These are phyloP conservation scores for Pilasporangium apinafurcum DNA, from an alignment of 352 stramenopile genomes.

Conservation along the genomic window DNA sequence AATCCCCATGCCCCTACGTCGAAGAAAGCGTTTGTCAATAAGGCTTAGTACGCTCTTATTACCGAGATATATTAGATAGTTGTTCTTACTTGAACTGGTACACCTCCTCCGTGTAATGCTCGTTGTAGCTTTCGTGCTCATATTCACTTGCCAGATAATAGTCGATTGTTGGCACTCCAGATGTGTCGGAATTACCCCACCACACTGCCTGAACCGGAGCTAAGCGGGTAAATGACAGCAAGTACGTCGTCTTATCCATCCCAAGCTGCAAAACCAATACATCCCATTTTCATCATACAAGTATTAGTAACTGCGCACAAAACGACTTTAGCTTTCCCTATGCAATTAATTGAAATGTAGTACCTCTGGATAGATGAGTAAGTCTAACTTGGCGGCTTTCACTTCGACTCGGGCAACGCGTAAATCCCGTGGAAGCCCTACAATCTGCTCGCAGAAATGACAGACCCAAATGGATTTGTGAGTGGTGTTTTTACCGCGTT, in stretches of 20 bases:
- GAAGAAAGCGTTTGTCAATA: not conserved
- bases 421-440: constrained; percentile 46
- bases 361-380: constrained; percentile 74
- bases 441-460: constrained; percentile 21
- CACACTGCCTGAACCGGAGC: constrained; percentile 64
- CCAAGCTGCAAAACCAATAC: constrained; percentile 32
- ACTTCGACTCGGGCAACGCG: constrained; percentile 40
- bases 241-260: constrained; percentile 75
- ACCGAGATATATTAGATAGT: not conserved
- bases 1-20: constrained; percentile 53
- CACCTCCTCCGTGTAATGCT: constrained; percentile 55
- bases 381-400: constrained; percentile 34
- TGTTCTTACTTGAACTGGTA: constrained; percentile 53
- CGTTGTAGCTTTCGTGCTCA: constrained; percentile 32
- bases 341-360: not conserved
- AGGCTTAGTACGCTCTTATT: too few species aligned
- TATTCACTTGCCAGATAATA: constrained; percentile 66
- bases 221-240: constrained; percentile 58
- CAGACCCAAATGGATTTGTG: not conserved
- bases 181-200: constrained; percentile 74
- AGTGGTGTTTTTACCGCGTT: too few species aligned
- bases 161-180: constrained; percentile 55
- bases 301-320: too few species aligned
- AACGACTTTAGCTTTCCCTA: not conserved
- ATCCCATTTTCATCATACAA: not conserved